Percentiles rank a stretch among this genome's conserved stretches.
Conservation (phyloP, 1,284 basidiomycete species). For the Amylostereum areolatum region DNA sequence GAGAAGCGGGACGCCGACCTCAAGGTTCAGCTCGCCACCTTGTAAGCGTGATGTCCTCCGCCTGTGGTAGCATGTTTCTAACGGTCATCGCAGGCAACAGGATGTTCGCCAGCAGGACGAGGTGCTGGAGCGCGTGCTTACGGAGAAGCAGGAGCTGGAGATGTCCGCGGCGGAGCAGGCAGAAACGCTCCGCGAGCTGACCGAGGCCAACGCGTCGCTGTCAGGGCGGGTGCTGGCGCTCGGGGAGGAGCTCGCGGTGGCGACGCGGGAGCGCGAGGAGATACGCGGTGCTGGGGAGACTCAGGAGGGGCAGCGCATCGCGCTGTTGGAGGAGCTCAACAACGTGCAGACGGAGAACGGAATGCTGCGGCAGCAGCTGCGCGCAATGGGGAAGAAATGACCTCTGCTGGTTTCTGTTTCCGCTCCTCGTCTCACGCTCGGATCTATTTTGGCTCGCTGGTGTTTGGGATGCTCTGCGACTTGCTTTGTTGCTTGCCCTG, state of each 20-base stretch:
- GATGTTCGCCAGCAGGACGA: constrained; percentile 62
- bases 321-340: constrained; percentile 74
- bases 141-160: constrained; percentile 68
- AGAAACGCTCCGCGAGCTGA: constrained; percentile 64
- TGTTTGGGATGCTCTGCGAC: too few relatives aligned
- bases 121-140: constrained; percentile 50
- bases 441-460: too few relatives aligned
- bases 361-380: constrained; percentile 60
- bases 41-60: constrained; percentile 40
- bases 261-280: constrained; percentile 52
- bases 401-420: too few relatives aligned
- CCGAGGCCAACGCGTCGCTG: constrained; percentile 41
- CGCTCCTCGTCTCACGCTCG: too few relatives aligned
- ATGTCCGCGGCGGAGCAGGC: constrained; percentile 63
- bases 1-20: constrained; percentile 66
- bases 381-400: constrained; percentile 41
- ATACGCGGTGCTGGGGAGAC: background rate
- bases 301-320: constrained; percentile 57
- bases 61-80: constrained; percentile 7
- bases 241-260: constrained; percentile 30
- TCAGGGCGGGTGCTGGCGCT: constrained; percentile 6
- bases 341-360: constrained; percentile 72
- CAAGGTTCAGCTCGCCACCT: constrained; percentile 39
- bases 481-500: too few relatives aligned
- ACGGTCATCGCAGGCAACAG: constrained; percentile 45